A percentile compares a stretch with the other conserved stretches of the same genome.
Evolutionary conservation across 73 alveolate species (phyloP).

Genomic region (Stentor roeselii): DNA sequence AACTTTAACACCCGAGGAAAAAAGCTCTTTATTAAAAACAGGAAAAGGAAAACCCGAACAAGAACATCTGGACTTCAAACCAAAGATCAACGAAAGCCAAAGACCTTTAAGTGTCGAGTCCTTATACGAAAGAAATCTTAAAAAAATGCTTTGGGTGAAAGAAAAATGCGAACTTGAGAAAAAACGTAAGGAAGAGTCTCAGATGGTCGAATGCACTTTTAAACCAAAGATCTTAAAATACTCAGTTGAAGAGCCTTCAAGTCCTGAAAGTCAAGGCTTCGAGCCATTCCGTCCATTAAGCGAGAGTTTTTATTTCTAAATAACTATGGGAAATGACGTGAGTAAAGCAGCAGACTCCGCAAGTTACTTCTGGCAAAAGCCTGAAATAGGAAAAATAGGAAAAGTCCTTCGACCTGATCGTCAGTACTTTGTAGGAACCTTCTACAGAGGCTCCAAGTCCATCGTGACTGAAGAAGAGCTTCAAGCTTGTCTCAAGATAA

Average conservation of each 20-base stretch:
- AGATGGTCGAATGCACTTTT: background rate
- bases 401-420: background rate
- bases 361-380: background rate
- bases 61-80: background rate
- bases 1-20: background rate
- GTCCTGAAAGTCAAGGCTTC: too few relatives aligned
- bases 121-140: background rate
- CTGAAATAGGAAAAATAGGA: background rate
- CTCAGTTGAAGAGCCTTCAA: too few relatives aligned
- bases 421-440: background rate
- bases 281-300: too few relatives aligned
- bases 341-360: background rate
- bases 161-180: background rate
- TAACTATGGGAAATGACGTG: background rate
- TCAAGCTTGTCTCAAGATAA: background rate
- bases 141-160: background rate
- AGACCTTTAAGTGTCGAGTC: background rate
- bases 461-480: constrained; percentile 20
- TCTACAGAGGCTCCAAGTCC: constrained; percentile 10
- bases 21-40: background rate
- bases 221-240: too few relatives aligned
- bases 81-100: background rate
- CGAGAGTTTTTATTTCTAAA: too few relatives aligned
- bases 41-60: background rate
- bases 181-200: background rate